phyloP scores from a whole-genome alignment of 2,329 filamentous ascomycete genomes.

The Cladosporium velox region DNA sequence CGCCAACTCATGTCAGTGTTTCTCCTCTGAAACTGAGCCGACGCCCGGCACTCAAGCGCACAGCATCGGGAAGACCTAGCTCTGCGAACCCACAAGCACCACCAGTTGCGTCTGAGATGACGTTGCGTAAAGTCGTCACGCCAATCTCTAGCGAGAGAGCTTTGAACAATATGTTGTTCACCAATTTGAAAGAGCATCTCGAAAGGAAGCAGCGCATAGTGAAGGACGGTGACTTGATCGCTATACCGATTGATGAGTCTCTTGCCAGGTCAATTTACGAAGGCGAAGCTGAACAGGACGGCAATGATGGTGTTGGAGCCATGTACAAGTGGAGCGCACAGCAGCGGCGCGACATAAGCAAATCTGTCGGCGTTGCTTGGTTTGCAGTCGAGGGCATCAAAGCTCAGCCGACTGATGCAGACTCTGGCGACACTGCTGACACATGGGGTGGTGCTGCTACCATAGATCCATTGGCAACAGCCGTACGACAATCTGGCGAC shows the following conservation, averaged over 20 bases:
- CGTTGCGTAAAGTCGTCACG: constrained; percentile 82
- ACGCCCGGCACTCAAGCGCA: constrained; percentile 45
- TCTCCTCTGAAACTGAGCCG: constrained; percentile 57
- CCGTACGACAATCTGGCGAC: constrained; percentile 88
- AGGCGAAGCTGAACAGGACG: constrained; percentile 69
- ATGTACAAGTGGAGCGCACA: constrained; percentile 23
- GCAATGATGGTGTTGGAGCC: constrained; percentile 42
- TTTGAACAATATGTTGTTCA: constrained; percentile 81
- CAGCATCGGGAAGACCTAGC: constrained; percentile 32
- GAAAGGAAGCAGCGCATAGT: constrained; percentile 79
- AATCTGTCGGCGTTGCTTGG: constrained; percentile 69
- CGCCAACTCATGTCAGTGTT: constrained; percentile 75
- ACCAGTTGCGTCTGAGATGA: constrained; percentile 73
- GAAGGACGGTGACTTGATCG: constrained; percentile 83
- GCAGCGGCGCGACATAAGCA: background rate
- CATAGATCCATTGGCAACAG: constrained; percentile 82
- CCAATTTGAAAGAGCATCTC: constrained; percentile 85
- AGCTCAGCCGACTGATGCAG: constrained; percentile 46
- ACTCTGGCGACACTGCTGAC: constrained; percentile 65
- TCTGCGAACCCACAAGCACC: constrained; percentile 52
- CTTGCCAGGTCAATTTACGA: constrained; percentile 82
- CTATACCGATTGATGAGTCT: constrained; percentile 82
- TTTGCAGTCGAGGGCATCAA: constrained; percentile 81
- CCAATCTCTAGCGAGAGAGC: constrained; percentile 83
- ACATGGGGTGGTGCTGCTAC: constrained; percentile 84